A percentile compares a stretch with the other conserved stretches of the same genome.
Conservation (phyloP, 805 yeast species). For the Wickerhamiella occidentalis region DNA sequence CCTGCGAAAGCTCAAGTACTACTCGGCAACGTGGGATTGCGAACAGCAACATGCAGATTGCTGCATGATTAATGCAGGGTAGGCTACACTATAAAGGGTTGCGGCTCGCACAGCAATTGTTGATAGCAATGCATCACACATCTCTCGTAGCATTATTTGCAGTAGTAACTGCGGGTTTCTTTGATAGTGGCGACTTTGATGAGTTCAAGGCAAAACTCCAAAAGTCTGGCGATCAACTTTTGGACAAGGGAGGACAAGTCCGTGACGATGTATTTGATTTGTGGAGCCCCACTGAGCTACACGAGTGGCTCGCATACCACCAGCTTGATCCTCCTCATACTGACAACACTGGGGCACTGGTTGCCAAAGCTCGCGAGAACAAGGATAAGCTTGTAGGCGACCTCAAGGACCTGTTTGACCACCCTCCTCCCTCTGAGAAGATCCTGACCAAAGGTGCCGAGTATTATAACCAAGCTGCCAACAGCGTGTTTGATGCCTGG, state of each 20-base stretch:
- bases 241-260: conserved; percentile 30
- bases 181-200: conserved; percentile 3
- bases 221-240: conserved; percentile 26
- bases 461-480: conserved; percentile 14
- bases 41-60: conserved; percentile 6
- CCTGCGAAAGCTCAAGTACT: too few species aligned
- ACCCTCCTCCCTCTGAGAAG: conserved; percentile 14
- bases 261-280: conserved; percentile 30
- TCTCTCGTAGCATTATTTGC: background rate
- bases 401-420: conserved; percentile 13
- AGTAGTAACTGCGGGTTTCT: conserved; percentile 3
- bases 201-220: conserved; percentile 24
- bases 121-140: background rate
- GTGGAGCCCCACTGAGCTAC: conserved; percentile 34
- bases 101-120: background rate
- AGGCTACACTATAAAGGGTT: background rate
- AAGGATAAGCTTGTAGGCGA: conserved; percentile 26
- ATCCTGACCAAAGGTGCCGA: conserved; percentile 20
- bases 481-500: conserved; percentile 22
- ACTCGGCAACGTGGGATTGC: conserved; percentile 2
- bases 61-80: background rate
- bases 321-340: conserved; percentile 22
- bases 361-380: conserved; percentile 25
- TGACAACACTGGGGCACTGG: conserved; percentile 17
- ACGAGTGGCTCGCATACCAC: conserved; percentile 34